Base-by-base conservation (phyloP, 768 basidiomycete species). In the Holtermanniella nyarrowii region DNA sequence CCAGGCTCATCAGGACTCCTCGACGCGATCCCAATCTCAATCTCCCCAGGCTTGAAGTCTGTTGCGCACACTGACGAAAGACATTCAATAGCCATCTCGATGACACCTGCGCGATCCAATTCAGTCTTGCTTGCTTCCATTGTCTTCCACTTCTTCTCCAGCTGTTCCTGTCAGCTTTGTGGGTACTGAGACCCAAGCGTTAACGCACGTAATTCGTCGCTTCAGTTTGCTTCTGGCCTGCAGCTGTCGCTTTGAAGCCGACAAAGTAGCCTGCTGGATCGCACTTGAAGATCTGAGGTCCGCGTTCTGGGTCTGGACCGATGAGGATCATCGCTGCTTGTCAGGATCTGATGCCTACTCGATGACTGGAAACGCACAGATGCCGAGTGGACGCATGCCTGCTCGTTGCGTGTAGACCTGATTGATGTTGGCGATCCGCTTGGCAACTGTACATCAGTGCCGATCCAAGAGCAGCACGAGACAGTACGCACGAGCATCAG, bases 221-320 rank as follows among this genome's bases (percentile, higher is more conserved):
- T 68, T 99, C 95, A 66, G 95, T 93, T 64, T 97, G 95, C 65
- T 99, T 97, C 57, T 73, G 72, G 0, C 95, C 95, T 1, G 91
- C 85, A 0, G 93, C 82, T 1, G 93, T 93, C 7, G 95, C 95
- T 61, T 96, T 91, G 76, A 91, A 97, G 0, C 95, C 95, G 42
- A 95, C 88, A 69, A 91, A 99, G 74, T 95, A 97, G 3, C 95
- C 95, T 2, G 95, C 95, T 11, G 95, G 95, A 68, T 99, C 95
- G 48, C 97, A 83, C 74, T 95, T 96, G 79, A 96, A 97, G 63
- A 85, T 80, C 70, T 96, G 93, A n/a, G 95, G 93, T 3, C 93
- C 93, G 48, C 79, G 78, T 68, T 91, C 87, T 7, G 84, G 78
- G 72, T 97, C 95, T 54, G 83, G 78, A 2, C 95, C 95, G 65